These are phyloP conservation scores for Grammothele lineata DNA, from an alignment of 768 basidiomycete species.

Conservation along the genomic window DNA sequence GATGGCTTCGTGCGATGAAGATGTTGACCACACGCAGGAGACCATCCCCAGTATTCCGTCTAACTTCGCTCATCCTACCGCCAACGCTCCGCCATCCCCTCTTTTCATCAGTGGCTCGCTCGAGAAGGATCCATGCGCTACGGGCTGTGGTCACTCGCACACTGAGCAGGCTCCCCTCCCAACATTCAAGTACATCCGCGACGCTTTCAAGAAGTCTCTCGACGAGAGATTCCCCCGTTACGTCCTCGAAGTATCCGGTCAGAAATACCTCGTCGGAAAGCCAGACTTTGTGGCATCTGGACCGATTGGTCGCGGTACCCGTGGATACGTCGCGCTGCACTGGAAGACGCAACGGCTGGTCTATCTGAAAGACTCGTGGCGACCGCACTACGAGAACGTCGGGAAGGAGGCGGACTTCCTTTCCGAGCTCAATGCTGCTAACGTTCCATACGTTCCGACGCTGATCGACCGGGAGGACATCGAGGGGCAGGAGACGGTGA, in stretches of 20 bases:
- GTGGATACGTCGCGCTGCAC: slow-evolving; percentile 12
- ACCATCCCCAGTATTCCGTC: too few relatives aligned
- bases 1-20: background rate
- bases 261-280: background rate
- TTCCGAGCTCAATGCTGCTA: background rate
- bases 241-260: background rate
- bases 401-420: background rate
- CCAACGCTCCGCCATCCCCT: too few relatives aligned
- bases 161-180: too few relatives aligned
- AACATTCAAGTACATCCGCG: too few relatives aligned
- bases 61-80: too few relatives aligned
- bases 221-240: background rate
- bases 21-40: too few relatives aligned
- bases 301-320: slow-evolving; percentile 4
- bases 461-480: background rate
- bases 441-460: slow-evolving; percentile 1
- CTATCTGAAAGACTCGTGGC: slow-evolving; percentile 13
- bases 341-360: background rate
- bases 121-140: too few relatives aligned
- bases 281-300: background rate
- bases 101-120: too few relatives aligned
- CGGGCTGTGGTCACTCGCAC: too few relatives aligned
- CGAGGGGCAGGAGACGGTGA: background rate
- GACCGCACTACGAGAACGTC: background rate
- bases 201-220: too few relatives aligned